phyloP scores from a whole-genome alignment of 192 early-diverging fungal genomes.

The Rhizoclosmatium sp. region DNA sequence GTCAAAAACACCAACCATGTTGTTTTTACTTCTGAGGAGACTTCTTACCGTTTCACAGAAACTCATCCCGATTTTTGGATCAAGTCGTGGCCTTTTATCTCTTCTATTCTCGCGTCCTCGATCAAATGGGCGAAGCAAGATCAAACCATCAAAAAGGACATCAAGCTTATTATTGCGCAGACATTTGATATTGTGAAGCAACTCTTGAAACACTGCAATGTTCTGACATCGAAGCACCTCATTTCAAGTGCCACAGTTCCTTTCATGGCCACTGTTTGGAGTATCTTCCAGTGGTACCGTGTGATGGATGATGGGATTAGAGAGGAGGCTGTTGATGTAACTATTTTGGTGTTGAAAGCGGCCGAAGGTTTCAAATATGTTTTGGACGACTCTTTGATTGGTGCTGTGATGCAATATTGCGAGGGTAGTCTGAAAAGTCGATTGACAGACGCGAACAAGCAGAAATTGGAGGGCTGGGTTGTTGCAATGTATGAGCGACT shows the following conservation, averaged over 20 bases:
- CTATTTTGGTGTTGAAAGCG: constrained; percentile 7
- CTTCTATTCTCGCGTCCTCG: constrained; percentile 9
- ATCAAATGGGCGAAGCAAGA: constrained; percentile 42
- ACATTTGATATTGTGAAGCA: constrained; percentile 20
- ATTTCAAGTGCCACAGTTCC: neutral
- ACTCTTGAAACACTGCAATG: constrained; percentile 5
- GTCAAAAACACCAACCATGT: constrained; percentile 9
- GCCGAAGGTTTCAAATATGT: constrained; percentile 12
- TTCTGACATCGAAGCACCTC: constrained; percentile 8
- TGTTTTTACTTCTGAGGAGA: constrained; percentile 18
- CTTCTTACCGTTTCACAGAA: constrained; percentile 25
- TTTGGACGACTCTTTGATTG: constrained; percentile 23
- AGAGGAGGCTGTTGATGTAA: constrained; percentile 21
- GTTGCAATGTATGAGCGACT: neutral
- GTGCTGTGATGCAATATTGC: neutral
- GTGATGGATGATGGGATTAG: constrained; percentile 34
- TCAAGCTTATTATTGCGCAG: constrained; percentile 24
- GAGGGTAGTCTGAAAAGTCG: constrained; percentile 26
- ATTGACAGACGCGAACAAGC: constrained; percentile 13
- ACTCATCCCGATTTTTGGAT: constrained; percentile 37
- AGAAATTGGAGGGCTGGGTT: constrained; percentile 24
- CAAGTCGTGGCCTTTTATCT: constrained; percentile 39
- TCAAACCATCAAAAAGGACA: constrained; percentile 35
- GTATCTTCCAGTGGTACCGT: constrained; percentile 38
- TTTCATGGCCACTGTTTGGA: constrained; percentile 26